Base-by-base conservation (phyloP, 345 rosid species). In the Euphorbia peplus region DNA sequence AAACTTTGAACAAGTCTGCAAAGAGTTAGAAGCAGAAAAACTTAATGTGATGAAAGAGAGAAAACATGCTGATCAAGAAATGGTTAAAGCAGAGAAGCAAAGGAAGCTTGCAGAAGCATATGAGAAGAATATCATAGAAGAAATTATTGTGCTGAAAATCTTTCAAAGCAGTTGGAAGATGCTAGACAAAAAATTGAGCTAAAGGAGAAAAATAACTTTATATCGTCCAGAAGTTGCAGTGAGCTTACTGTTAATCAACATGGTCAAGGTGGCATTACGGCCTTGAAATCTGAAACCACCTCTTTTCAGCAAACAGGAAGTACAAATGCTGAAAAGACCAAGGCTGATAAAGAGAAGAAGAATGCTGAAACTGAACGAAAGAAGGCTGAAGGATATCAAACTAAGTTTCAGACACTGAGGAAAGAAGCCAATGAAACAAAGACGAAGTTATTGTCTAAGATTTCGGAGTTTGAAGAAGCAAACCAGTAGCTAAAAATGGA, bases 11-110 rank as follows among this genome's bases (percentile, higher is more conserved):
- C 83, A 75, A 66, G 63, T 63, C n/a, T 75, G 54, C 63, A 80
- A 78, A 57, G 76, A 79, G 73, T 81, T 87, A 54, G 84, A 85
- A 71, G 75, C 79, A 60, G 91, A 86, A 84, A 89, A 82, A 76
- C 77, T 76, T 52, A 84, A 74, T 77, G 74, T 76, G 68, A 60
- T 28, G 42, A 81, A 78, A 70, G 90, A 85, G 80, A 87, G 80
- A 73, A 76, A 85, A 59, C 76, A 73, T 62, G 92, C 84, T 9
- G 84, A 87, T 76, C 52, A 66, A 53, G 87, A 86, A 76, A 82
- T 74, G 76, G 84, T 70, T 32, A 86, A 83, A 80, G 84, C 79
- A 46, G 79, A 71, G 69, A 85, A 77, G 68, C 86, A 82, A 62
- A 70, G 79, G 71, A 88, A 80, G 81, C 83, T 81, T 39, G 88